A percentile compares a stretch with the other conserved stretches of the same genome.
phyloP scores from a whole-genome alignment of 768 basidiomycete species.

The Tulasnella sp. region DNA sequence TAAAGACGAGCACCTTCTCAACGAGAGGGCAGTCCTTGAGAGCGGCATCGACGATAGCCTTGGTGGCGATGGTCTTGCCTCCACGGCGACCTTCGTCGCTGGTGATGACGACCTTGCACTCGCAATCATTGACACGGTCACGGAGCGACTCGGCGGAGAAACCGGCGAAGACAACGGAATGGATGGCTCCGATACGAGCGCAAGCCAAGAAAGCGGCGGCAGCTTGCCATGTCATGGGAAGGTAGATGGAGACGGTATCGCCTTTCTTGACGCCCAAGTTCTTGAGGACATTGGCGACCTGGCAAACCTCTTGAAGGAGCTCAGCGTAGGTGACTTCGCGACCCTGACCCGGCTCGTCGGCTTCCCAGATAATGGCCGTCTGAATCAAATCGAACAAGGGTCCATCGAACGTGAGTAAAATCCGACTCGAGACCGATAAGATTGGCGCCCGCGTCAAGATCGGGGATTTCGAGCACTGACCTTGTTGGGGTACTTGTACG shows the following conservation, averaged over 20 bases:
- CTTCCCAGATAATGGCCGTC: slow-evolving; percentile 97
- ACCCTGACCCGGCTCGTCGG: slow-evolving; percentile 82
- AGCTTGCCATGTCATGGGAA: slow-evolving; percentile 93
- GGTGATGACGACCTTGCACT: slow-evolving; percentile 84
- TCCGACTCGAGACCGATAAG: neutral
- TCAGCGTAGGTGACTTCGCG: slow-evolving; percentile 66
- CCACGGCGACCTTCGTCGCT: slow-evolving; percentile 90
- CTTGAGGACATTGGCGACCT: slow-evolving; percentile 85
- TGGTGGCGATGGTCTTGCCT: slow-evolving; percentile 90
- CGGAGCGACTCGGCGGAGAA: slow-evolving; percentile 92
- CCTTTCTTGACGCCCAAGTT: slow-evolving; percentile 86
- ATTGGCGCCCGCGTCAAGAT: neutral
- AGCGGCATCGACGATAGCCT: slow-evolving; percentile 86
- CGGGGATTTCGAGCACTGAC: slow-evolving; percentile 16
- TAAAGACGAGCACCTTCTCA: slow-evolving; percentile 82
- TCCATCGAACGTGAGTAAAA: neutral
- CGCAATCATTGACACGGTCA: slow-evolving; percentile 84
- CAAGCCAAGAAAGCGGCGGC: slow-evolving; percentile 96
- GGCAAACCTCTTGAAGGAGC: slow-evolving; percentile 81
- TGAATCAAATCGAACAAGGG: slow-evolving; percentile 21
- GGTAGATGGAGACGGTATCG: slow-evolving; percentile 85
- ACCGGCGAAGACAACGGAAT: slow-evolving; percentile 96
- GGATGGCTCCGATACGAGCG: slow-evolving; percentile 90
- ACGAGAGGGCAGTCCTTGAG: slow-evolving; percentile 74
- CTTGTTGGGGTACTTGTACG: slow-evolving; percentile 71